These are phyloP conservation scores for Populus hybrid DNA, from an alignment of 441 rosid genomes.

Conservation along the genomic window DNA sequence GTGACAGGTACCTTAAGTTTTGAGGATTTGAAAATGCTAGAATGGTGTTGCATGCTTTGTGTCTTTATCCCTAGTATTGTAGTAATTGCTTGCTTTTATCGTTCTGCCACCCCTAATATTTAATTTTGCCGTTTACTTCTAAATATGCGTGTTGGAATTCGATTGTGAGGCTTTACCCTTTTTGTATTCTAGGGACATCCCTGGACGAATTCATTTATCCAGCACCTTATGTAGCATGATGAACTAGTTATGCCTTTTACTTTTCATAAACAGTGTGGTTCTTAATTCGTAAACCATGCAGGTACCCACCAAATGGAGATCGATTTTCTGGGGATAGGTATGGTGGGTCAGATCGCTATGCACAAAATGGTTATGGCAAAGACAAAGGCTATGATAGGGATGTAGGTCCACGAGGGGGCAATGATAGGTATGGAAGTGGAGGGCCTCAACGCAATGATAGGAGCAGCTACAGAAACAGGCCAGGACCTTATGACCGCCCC, in stretches of 20 bases:
- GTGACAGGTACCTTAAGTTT: slow-evolving; percentile 56
- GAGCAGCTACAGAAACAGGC: slow-evolving; percentile 61
- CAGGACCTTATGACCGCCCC: slow-evolving; percentile 79
- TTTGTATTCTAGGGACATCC: not conserved
- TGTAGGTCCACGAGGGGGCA: slow-evolving; percentile 49
- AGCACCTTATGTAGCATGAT: not conserved
- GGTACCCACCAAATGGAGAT: slow-evolving; percentile 74
- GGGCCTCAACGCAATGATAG: slow-evolving; percentile 72
- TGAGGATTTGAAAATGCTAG: not conserved
- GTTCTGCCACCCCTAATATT: not conserved
- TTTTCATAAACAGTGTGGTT: not conserved
- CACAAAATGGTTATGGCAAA: slow-evolving; percentile 64
- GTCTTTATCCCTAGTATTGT: not conserved
- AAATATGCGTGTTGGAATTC: not conserved
- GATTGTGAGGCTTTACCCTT: not conserved
- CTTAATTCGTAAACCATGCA: slow-evolving; percentile 25
- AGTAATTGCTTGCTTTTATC: not conserved
- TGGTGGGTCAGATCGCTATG: slow-evolving; percentile 76
- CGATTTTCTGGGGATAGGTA: slow-evolving; percentile 65
- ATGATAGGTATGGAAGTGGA: slow-evolving; percentile 66
- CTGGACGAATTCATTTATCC: not conserved
- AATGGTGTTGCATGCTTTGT: not conserved
- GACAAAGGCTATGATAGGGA: slow-evolving; percentile 79
- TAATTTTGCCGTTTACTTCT: not conserved
- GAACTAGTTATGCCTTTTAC: not conserved